A percentile compares a stretch with the other conserved stretches of the same genome.
Conservation (phyloP, 2,329 filamentous ascomycete species). For the Fusarium miscanthi region DNA sequence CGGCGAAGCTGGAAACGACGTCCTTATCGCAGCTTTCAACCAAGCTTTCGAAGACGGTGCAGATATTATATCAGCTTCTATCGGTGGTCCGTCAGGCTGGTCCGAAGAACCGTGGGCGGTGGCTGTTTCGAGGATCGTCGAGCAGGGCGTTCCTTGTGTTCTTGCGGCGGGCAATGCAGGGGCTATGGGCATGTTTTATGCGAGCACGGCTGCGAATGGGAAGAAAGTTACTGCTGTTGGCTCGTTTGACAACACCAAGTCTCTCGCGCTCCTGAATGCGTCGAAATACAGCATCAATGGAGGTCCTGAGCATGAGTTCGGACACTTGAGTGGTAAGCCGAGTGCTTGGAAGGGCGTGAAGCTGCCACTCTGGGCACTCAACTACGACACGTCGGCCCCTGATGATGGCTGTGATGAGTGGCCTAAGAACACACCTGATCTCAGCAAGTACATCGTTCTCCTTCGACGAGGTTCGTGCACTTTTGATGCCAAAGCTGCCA, state of each 20-base stretch:
- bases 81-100: conserved; percentile 65
- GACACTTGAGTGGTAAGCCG: conserved; percentile 56
- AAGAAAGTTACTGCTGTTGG: conserved; percentile 60
- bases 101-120: conserved; percentile 62
- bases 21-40: conserved; percentile 69
- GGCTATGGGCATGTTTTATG: conserved; percentile 59
- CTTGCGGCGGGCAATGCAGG: conserved; percentile 66
- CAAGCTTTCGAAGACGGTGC: conserved; percentile 70
- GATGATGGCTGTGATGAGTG: conserved; percentile 64
- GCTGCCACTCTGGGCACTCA: conserved; percentile 62
- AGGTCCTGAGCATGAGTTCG: conserved; percentile 52
- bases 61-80: conserved; percentile 66
- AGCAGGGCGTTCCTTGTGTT: conserved; percentile 63
- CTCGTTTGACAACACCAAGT: conserved; percentile 60
- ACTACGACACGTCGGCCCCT: conserved; percentile 59
- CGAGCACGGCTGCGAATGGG: conserved; percentile 61
- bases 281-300: conserved; percentile 56
- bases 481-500: conserved; percentile 64
- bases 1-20: conserved; percentile 63
- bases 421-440: conserved; percentile 65
- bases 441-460: conserved; percentile 68
- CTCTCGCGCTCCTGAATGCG: conserved; percentile 56
- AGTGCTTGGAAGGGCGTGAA: conserved; percentile 57
- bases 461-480: conserved; percentile 69
- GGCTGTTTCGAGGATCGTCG: conserved; percentile 63